Base-by-base conservation (phyloP, 306 rosid genomes). In the Vigna angularis region DNA sequence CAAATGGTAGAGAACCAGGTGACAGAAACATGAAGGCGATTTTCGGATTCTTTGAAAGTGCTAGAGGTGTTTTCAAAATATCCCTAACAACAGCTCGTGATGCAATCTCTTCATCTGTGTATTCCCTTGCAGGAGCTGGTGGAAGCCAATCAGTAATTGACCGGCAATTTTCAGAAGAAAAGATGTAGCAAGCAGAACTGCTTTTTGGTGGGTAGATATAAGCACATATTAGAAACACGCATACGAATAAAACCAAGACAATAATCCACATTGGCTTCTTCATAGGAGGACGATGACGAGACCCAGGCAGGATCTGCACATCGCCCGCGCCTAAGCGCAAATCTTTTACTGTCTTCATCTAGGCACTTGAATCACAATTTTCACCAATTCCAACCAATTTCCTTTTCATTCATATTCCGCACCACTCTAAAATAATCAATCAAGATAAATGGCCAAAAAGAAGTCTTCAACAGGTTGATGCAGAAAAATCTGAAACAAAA, bases 11-110 rank as follows among this genome's bases (percentile, higher is more conserved):
- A 65, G 98, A 90, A 76, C 91, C 89, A 14, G 94, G 96, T 7
- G 90, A 81, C 87, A 96, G 79, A 89, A 96, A 96, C 98, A 96
- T 85, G 86, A 96, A 96, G 56, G 98, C 99, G 67, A 96, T 24
- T 84, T 93, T 96, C 6, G 93, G 90, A 74, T 72, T 87, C 61
- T 86, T 81, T 14, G 90, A 75, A 61, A 58, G 78, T 65, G 62
- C 34, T 68, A 82, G 62, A 22, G 90, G 89, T 6, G 89, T 18
- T 44, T 87, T 91, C 85, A 96, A 81, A 81, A 96, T 91, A 78
- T 96, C 94, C 70, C 79, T 93, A 79, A 89, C 75, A 68, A 96
- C 97, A 73, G 74, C 89, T 53, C 74, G 96, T 0, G 96, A 80
- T 50, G 97, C 97, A 55, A 89, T 86, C 89, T 96, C 99, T 5